Evolutionary conservation across 1,284 basidiomycete genomes (phyloP), one percentile per base, ranked within the genome.

Genomic region (Erythrobasidium hasegawianum): DNA sequence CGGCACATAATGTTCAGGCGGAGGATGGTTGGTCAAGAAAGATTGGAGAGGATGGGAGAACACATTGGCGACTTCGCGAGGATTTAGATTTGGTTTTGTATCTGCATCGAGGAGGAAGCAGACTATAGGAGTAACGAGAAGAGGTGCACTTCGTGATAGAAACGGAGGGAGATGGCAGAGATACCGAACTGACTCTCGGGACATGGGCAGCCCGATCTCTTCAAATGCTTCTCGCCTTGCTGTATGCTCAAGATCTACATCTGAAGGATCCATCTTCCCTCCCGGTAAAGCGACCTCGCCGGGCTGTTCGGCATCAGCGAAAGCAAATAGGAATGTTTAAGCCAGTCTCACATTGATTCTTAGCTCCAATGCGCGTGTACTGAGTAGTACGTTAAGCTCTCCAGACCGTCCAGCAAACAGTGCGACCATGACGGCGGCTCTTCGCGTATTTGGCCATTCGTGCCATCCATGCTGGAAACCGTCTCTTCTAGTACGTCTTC

Each of bases 261-360:
- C 73, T 8, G 39, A 45, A 13, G 60, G 56, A 22, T 74, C 73
- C 59, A 71, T 68, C 55, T 73, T 74, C 7, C 73, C 72, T 29
- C 73, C 73, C 0, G 73, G 73, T 18, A 73, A 22, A 0, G 73
- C 72, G 2, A 74, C 73, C 57, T 74, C 71, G 27, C 73, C 73
- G 3, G 73, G 72, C 70, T 74, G 59, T 22, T 14, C 10, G 7
- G 40, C 47, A 41, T 16, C 7, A 58, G 38, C 47, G 1, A 49
- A 18, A 1, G 24, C 16, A 24, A 11, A 18, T 14, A 16, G 9
- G 14, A 2, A n/a, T 8, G 22, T 5, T 13, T 18, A 33, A 26
- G 47, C 22, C 2, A 22, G 11, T 55, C 64, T 38, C 39, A 67
- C 61, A 53, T 69, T 60, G 7, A 54, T 27, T 9, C 68, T 52